Evolutionary conservation across 176 grass and related monocot genomes (phyloP).

Genomic region (Oryza glumipatula): DNA sequence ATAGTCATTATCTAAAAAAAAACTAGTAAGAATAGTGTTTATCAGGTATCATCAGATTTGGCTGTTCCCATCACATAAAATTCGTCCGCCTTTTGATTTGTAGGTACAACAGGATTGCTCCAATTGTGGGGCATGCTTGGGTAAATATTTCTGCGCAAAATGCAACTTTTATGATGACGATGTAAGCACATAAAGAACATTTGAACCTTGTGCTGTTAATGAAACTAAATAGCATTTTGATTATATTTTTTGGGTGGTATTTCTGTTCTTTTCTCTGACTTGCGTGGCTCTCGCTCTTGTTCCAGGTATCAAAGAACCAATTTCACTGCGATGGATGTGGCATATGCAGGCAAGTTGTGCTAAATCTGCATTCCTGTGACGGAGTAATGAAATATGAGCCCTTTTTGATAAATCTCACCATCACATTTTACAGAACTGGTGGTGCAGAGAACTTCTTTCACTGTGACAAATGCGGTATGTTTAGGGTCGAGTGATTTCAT

Average conservation of each 20-base stretch:
- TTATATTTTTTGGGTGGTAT: background rate
- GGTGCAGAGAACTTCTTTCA: conserved; percentile 72
- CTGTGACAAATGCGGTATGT: conserved; percentile 63
- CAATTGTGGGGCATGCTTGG: conserved; percentile 60
- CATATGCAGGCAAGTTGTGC: conserved; percentile 64
- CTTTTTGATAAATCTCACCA: background rate
- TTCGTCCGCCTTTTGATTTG: background rate
- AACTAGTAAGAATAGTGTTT: background rate
- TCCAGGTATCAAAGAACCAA: conserved; percentile 66
- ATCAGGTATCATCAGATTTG: background rate
- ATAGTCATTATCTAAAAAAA: background rate
- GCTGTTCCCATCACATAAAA: background rate
- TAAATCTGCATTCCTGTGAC: background rate
- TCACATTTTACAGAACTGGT: conserved; percentile 47
- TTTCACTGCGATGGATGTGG: conserved; percentile 81
- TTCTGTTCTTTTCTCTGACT: conserved; percentile 14
- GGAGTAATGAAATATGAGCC: background rate
- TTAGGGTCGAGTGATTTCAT: background rate
- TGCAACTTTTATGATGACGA: conserved; percentile 88
- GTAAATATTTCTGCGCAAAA: conserved; percentile 69
- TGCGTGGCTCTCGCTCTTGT: conserved; percentile 12
- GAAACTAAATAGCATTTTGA: background rate
- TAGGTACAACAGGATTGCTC: conserved; percentile 71
- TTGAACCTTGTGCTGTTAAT: background rate
- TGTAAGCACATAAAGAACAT: conserved; percentile 40